Evolutionary conservation across 169 alveolate genomes (phyloP).

Genomic region (Cyclospora cayetanensis): DNA sequence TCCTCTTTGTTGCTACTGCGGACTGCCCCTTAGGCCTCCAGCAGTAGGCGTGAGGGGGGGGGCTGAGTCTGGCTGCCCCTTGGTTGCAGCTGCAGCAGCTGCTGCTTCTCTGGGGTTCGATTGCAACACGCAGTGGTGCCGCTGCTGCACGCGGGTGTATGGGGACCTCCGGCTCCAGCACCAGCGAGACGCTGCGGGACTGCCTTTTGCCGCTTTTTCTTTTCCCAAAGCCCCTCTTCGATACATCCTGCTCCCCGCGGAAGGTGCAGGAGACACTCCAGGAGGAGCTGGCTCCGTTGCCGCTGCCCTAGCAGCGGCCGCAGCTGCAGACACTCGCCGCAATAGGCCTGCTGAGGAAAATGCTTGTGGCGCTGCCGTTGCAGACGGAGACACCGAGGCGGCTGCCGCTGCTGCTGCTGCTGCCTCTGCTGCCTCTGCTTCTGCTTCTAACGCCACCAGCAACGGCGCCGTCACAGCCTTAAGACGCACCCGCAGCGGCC

Average conservation of each 20-base stretch:
- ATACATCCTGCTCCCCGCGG: constrained; percentile 44
- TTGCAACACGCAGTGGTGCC: constrained; percentile 56
- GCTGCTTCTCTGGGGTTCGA: constrained; percentile 53
- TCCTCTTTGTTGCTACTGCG: constrained; percentile 64
- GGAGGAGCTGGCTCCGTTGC: constrained; percentile 58
- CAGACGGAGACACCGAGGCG: constrained; percentile 7
- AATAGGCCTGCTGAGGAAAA: neutral
- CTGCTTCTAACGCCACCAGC: neutral
- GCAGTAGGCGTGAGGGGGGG: constrained; percentile 36
- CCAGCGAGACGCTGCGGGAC: constrained; percentile 49
- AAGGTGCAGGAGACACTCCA: constrained; percentile 38
- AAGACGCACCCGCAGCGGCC: constrained; percentile 62
- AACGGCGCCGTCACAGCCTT: constrained; percentile 17
- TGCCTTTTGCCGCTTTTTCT: neutral
- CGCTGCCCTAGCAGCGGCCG: constrained; percentile 57
- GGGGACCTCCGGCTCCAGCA: constrained; percentile 61
- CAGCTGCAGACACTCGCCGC: constrained; percentile 49
- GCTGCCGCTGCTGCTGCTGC: neutral
- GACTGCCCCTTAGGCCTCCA: constrained; percentile 57
- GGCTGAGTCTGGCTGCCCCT: constrained; percentile 57
- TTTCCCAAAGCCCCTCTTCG: constrained; percentile 54
- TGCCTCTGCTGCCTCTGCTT: neutral
- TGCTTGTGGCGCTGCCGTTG: neutral
- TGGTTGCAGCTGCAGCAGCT: constrained; percentile 54
- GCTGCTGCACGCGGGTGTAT: constrained; percentile 62